These are phyloP conservation scores for Prunus mume DNA, from an alignment of 306 rosid species.

Conservation along the genomic window DNA sequence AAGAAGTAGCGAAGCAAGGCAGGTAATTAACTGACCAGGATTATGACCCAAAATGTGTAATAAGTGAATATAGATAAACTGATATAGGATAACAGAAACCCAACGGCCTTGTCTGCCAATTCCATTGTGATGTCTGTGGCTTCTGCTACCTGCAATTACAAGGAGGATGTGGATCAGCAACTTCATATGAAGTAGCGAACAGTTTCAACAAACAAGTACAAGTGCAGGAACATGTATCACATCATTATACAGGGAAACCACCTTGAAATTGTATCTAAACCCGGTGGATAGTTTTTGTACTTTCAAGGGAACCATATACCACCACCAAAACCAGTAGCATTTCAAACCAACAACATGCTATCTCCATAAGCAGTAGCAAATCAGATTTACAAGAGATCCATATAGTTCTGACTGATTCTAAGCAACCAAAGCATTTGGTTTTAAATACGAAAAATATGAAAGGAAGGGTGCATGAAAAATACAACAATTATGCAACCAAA, in stretches of 20 bases:
- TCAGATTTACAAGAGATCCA: no score
- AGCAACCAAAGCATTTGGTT: not conserved
- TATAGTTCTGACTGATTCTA: not conserved
- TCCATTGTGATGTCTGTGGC: slow-evolving; percentile 51
- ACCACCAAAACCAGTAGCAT: not conserved
- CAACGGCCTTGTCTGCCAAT: slow-evolving; percentile 79
- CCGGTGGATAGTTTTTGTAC: not conserved
- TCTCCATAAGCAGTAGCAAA: no score
- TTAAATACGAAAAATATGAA: not conserved
- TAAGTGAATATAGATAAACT: slow-evolving; percentile 84
- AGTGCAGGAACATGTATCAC: not conserved
- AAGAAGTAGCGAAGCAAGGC: slow-evolving; percentile 6
- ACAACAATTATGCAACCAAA: not conserved
- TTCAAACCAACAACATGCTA: not conserved
- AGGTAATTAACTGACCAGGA: slow-evolving; percentile 57
- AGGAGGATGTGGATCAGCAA: slow-evolving; percentile 16
- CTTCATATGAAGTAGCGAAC: slow-evolving; percentile 6
- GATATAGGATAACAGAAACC: slow-evolving; percentile 62
- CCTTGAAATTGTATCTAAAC: not conserved
- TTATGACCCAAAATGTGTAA: slow-evolving; percentile 92
- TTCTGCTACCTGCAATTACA: slow-evolving; percentile 42
- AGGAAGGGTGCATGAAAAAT: not conserved
- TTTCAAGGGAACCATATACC: no score
- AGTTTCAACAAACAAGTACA: not conserved
- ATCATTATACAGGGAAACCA: slow-evolving; percentile 3